Evolutionary conservation across 2,329 filamentous ascomycete species (phyloP).

Genomic region (Scedosporium minutisporum): DNA sequence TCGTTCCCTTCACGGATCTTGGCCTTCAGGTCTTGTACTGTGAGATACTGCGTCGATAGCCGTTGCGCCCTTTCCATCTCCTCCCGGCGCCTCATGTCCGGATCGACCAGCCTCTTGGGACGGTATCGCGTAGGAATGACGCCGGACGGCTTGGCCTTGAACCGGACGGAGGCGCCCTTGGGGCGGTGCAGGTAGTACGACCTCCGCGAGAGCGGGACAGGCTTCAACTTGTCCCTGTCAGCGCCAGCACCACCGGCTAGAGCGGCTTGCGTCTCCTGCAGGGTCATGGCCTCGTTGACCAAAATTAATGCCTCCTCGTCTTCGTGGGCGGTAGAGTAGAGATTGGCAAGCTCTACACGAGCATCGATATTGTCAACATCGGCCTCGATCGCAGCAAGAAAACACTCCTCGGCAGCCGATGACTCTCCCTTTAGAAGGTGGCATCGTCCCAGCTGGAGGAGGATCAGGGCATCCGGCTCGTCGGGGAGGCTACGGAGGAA

Average conservation of each 20-base stretch:
- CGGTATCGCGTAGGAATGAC: slow-evolving; percentile 31
- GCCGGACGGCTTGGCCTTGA: neutral
- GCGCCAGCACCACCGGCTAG: slow-evolving; percentile 8
- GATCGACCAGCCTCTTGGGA: slow-evolving; percentile 35
- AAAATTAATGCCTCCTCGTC: slow-evolving; percentile 69
- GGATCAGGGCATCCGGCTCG: slow-evolving; percentile 39
- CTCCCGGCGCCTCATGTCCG: slow-evolving; percentile 32
- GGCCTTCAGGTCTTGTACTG: slow-evolving; percentile 31
- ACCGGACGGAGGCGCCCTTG: neutral
- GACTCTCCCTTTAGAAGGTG: slow-evolving; percentile 55
- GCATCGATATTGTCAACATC: slow-evolving; percentile 67
- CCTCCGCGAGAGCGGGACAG: neutral
- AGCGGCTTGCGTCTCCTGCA: slow-evolving; percentile 33
- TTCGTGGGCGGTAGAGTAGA: slow-evolving; percentile 69
- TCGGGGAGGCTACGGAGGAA: slow-evolving; percentile 39
- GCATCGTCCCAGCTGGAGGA: slow-evolving; percentile 55
- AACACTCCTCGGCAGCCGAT: slow-evolving; percentile 66
- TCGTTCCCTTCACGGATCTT: slow-evolving; percentile 30
- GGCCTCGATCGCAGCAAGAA: slow-evolving; percentile 62
- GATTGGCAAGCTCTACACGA: slow-evolving; percentile 67
- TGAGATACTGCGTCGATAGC: slow-evolving; percentile 30
- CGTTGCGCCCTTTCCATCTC: slow-evolving; percentile 31
- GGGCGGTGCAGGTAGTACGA: neutral
- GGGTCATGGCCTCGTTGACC: slow-evolving; percentile 62
- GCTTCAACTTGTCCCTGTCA: slow-evolving; percentile 11